Evolutionary conservation across 306 rosid species (phyloP), one percentile per base, ranked within the genome.

Genomic region (Lathyrus aphaca): DNA sequence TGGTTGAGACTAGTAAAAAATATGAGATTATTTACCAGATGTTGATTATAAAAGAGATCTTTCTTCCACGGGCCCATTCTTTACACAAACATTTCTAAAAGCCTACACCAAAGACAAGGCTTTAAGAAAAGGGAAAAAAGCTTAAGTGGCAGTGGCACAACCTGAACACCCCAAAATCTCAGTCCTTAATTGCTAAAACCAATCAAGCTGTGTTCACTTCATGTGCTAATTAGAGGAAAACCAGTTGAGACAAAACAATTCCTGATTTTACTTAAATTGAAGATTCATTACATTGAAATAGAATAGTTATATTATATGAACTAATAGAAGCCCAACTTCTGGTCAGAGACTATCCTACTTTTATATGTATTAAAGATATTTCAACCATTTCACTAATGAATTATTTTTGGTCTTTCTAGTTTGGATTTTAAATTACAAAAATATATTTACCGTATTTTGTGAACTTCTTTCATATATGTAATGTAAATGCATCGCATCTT

Each of bases 171-270:
- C 44, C 21, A 27, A 56, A 62, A 17, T 19, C 64, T 16, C 45
- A 57, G n/a, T 35, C 37, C 61, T 56, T 72, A 25, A 43, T 42
- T 74, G 51, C 40, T 68, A 16, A 55, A 13, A 73, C 6, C 37
- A 53, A 69, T 60, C 23, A 55, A 45, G 37, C 35, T 16, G 43
- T 30, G 23, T 21, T 42, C 60, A 48, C 19, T 69, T 44, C 68
- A 45, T 49, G 27, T 18, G 12, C 13, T 49, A 7, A 17, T 49
- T 17, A 17, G 56, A 49, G 2, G 56, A 7, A 17, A 49, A 19
- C 58, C 58, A 51, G 30, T 10, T 21, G 59, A 53, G 19, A 53
- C 15, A 53, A 53, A 53, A 53, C 59, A 21, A 30, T 21, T 53
- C 29, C n/a, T 53, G 32, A 21, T 21, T 51, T 53, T 10, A 53